Conservation (phyloP, 1,139 yeast species). For the Saccharomycopsis hybrid region DNA sequence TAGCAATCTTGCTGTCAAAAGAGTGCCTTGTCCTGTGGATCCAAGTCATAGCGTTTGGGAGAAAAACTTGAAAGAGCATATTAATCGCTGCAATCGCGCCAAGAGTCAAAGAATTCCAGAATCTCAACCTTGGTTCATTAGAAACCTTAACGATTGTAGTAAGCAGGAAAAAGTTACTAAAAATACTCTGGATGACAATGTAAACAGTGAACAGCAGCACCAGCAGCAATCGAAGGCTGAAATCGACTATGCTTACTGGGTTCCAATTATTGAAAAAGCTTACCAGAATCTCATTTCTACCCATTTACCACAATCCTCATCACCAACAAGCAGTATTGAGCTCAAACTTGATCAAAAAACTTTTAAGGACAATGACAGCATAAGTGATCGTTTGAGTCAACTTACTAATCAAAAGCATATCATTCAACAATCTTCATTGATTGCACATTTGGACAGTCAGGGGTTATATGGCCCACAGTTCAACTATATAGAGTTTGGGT, state of each 20-base stretch:
- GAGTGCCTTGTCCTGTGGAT: slow-evolving; percentile 77
- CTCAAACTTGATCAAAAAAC: background rate
- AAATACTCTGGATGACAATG: background rate
- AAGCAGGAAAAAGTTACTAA: too few species aligned
- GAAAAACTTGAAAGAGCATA: slow-evolving; percentile 48
- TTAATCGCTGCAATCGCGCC: slow-evolving; percentile 52
- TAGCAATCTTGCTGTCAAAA: too few species aligned
- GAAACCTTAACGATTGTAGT: slow-evolving; percentile 42
- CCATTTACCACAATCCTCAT: background rate
- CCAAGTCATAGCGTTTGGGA: slow-evolving; percentile 69
- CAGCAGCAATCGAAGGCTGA: too few species aligned
- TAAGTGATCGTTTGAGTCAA: slow-evolving; percentile 34
- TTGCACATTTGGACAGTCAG: slow-evolving; percentile 55
- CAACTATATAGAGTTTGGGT: slow-evolving; percentile 73
- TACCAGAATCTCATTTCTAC: too few species aligned
- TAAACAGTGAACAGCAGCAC: too few species aligned
- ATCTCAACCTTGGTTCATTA: slow-evolving; percentile 36
- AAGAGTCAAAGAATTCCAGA: slow-evolving; percentile 31
- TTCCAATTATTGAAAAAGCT: slow-evolving; percentile 29
- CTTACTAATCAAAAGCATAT: slow-evolving; percentile 68
- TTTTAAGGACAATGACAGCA: background rate
- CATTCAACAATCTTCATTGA: slow-evolving; percentile 72
- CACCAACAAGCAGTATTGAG: background rate
- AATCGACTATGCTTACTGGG: slow-evolving; percentile 29
- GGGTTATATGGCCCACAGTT: slow-evolving; percentile 34